phyloP scores from a whole-genome alignment of 257 asterid species.

The Echites panduratus region DNA sequence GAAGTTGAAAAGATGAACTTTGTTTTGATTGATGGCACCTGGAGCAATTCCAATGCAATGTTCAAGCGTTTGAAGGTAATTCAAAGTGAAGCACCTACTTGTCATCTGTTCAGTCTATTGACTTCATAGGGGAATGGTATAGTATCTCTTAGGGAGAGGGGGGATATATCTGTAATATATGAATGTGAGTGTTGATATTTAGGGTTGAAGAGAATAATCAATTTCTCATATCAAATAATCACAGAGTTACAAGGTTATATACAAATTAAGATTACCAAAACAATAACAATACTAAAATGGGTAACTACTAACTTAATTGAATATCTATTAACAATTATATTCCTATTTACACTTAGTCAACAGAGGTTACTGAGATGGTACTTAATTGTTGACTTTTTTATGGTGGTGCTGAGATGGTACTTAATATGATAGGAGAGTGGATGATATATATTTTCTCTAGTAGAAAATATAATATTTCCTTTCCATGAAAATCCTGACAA shows the following conservation, averaged over 20 bases:
- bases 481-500: neutral
- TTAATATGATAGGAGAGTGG: neutral
- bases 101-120: neutral
- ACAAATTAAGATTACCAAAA: no score
- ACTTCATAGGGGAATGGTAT: neutral
- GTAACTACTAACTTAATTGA: no score
- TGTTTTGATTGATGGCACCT: constrained; percentile 87
- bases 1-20: constrained; percentile 48
- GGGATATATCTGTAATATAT: no score
- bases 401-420: neutral
- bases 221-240: no score
- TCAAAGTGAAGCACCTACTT: neutral
- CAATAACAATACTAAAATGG: no score
- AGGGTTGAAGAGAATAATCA: no score
- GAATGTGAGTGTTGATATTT: no score
- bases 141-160: neutral
- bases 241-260: no score
- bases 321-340: no score
- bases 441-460: neutral
- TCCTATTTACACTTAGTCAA: no score
- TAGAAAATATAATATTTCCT: neutral
- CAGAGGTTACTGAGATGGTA: no score
- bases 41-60: constrained; percentile 97
- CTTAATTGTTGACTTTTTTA: no score
- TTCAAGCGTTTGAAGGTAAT: constrained; percentile 88